A percentile compares a stretch with the other conserved stretches of the same genome.
These are phyloP conservation scores for Xylaria grammica DNA, from an alignment of 495 filamentous ascomycete genomes.

Conservation along the genomic window DNA sequence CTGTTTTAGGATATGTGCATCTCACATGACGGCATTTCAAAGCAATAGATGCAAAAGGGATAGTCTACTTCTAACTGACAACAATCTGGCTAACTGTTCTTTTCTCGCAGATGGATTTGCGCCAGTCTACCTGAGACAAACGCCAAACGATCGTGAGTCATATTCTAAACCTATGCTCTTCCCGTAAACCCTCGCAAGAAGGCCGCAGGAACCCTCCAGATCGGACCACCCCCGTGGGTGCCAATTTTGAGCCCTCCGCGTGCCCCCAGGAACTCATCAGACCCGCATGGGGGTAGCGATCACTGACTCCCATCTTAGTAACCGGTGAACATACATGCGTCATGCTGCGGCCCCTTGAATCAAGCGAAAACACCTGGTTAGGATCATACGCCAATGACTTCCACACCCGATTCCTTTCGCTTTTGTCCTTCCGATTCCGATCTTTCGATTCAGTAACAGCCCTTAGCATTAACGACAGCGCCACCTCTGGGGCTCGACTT, in stretches of 20 bases:
- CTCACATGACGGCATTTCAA: background rate
- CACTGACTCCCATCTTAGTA: constrained; percentile 58
- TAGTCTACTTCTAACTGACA: background rate
- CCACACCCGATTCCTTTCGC: constrained; percentile 83
- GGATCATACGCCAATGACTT: constrained; percentile 91
- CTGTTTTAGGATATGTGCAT: too few relatives aligned
- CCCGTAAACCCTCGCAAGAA: background rate
- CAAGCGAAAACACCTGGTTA: constrained; percentile 76
- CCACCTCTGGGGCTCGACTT: constrained; percentile 71
- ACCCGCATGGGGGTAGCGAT: background rate
- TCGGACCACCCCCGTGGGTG: too few relatives aligned
- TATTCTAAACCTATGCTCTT: background rate
- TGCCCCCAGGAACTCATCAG: background rate
- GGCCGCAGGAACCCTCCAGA: background rate
- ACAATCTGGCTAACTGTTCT: constrained; percentile 1
- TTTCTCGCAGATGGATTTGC: constrained; percentile 61
- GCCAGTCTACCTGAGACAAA: constrained; percentile 95
- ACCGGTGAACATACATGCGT: constrained; percentile 98
- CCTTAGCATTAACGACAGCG: constrained; percentile 86
- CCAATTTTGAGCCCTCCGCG: background rate
- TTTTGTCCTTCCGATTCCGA: constrained; percentile 92
- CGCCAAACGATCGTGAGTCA: constrained; percentile 63
- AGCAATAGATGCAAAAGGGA: background rate
- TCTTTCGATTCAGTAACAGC: constrained; percentile 81
- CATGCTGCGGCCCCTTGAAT: constrained; percentile 82